These are phyloP conservation scores for Saururus chinensis DNA, from an alignment of 164 flowering plant species.

Conservation along the genomic window DNA sequence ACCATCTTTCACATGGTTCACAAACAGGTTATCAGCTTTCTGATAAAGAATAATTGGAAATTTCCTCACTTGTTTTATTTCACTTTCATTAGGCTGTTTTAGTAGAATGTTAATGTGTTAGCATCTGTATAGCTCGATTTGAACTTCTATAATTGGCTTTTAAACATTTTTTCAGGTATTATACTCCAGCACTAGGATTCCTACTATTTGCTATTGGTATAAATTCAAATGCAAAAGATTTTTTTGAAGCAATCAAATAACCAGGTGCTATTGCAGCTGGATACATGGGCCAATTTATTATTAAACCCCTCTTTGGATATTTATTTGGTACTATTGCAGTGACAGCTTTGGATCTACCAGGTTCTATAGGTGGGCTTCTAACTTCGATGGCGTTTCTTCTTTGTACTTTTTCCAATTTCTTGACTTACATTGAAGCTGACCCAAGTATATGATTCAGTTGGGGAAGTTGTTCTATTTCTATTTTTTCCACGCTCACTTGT, in stretches of 20 bases:
- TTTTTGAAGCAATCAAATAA: conserved; percentile 71
- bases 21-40: not conserved
- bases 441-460: conserved; percentile 43
- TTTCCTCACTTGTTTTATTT: not conserved
- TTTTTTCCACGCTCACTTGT: too few species aligned
- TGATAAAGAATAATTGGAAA: too few species aligned
- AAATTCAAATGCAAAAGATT: conserved; percentile 84
- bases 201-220: conserved; percentile 98
- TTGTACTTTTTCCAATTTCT: not conserved
- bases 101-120: not conserved
- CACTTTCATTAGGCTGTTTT: not conserved
- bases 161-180: conserved; percentile 43
- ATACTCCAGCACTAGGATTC: conserved; percentile 94
- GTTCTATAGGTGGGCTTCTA: conserved; percentile 49
- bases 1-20: conserved; percentile 49
- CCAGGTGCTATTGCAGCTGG: conserved; percentile 75
- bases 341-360: conserved; percentile 56
- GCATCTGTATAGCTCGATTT: not conserved
- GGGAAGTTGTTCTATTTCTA: conserved; percentile 42
- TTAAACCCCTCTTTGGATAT: conserved; percentile 83
- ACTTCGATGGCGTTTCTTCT: conserved; percentile 1
- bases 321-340: conserved; percentile 61
- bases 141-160: not conserved
- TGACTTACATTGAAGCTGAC: conserved; percentile 2
- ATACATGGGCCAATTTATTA: conserved; percentile 67